These are phyloP conservation scores for Yamadazyma takamatsuzukensis DNA, from an alignment of 805 yeast species.

Conservation along the genomic window DNA sequence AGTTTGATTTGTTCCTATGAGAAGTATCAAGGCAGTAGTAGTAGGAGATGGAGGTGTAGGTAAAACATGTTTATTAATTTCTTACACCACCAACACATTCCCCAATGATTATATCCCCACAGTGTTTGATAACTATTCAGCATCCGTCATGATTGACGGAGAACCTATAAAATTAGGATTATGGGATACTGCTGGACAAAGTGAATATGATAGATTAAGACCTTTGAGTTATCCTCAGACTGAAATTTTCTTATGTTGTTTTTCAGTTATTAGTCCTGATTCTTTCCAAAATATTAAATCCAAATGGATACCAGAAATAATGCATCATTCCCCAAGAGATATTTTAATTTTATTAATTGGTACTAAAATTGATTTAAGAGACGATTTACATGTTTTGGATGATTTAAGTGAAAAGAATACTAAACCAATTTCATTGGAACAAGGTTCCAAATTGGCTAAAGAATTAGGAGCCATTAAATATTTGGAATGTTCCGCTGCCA, in stretches of 20 bases:
- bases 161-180: slow-evolving; percentile 81
- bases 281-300: slow-evolving; percentile 77
- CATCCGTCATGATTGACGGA: slow-evolving; percentile 77
- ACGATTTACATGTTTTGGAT: slow-evolving; percentile 70
- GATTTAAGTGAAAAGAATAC: slow-evolving; percentile 60
- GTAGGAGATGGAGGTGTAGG: slow-evolving; percentile 98
- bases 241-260: slow-evolving; percentile 81
- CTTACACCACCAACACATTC: slow-evolving; percentile 88
- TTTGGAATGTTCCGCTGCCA: slow-evolving; percentile 86
- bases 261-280: slow-evolving; percentile 76
- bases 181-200: slow-evolving; percentile 97
- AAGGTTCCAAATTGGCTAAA: slow-evolving; percentile 65
- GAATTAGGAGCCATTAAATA: slow-evolving; percentile 71
- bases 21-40: slow-evolving; percentile 87
- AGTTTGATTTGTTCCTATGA: no score
- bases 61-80: slow-evolving; percentile 81
- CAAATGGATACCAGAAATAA: slow-evolving; percentile 78
- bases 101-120: slow-evolving; percentile 94
- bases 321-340: slow-evolving; percentile 75
- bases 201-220: slow-evolving; percentile 84
- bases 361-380: slow-evolving; percentile 84
- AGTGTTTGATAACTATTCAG: slow-evolving; percentile 88
- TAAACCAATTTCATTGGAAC: slow-evolving; percentile 57
- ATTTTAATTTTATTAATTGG: slow-evolving; percentile 73
- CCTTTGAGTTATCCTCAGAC: slow-evolving; percentile 92